A percentile compares a stretch with the other conserved stretches of the same genome.
These are phyloP conservation scores for Cystofilobasidium bisporidii DNA, from an alignment of 768 basidiomycete species.

Conservation along the genomic window DNA sequence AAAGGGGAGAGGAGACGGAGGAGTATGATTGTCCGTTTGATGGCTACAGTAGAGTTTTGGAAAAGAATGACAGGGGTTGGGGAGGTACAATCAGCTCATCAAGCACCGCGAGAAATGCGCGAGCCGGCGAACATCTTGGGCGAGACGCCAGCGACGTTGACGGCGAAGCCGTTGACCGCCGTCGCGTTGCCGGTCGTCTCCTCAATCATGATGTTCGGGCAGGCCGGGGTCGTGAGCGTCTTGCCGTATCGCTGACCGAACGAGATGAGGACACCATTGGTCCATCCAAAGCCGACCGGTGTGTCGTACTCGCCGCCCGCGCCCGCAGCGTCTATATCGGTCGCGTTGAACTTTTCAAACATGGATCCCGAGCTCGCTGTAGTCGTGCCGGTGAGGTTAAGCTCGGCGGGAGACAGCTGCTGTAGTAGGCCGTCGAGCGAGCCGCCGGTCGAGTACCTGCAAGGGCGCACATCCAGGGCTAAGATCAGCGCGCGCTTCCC, in stretches of 20 bases:
- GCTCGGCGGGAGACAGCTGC: slow-evolving; percentile 47
- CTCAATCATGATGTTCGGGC: slow-evolving; percentile 44
- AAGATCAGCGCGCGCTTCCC: background rate
- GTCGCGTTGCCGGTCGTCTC: background rate
- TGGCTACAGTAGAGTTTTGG: too few relatives aligned
- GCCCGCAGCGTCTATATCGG: slow-evolving; percentile 50
- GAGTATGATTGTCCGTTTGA: too few relatives aligned
- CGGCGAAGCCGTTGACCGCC: background rate
- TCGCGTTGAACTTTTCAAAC: slow-evolving; percentile 65
- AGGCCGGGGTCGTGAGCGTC: slow-evolving; percentile 53
- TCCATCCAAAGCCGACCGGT: slow-evolving; percentile 69
- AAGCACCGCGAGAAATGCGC: background rate
- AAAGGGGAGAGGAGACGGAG: too few relatives aligned
- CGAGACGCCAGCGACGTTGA: background rate
- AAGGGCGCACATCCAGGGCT: background rate
- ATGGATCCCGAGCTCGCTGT: slow-evolving; percentile 46
- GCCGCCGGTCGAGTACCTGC: slow-evolving; percentile 78
- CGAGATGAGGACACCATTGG: slow-evolving; percentile 44
- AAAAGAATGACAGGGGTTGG: too few relatives aligned
- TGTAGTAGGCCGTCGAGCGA: slow-evolving; percentile 61
- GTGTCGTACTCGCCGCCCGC: slow-evolving; percentile 35
- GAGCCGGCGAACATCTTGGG: background rate
- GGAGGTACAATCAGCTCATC: too few relatives aligned
- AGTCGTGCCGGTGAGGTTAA: slow-evolving; percentile 11
- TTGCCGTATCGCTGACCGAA: slow-evolving; percentile 45